A percentile compares a stretch with the other conserved stretches of the same genome.
Conservation (phyloP, 1,284 basidiomycete genomes). For the Puccinia sorghi region DNA sequence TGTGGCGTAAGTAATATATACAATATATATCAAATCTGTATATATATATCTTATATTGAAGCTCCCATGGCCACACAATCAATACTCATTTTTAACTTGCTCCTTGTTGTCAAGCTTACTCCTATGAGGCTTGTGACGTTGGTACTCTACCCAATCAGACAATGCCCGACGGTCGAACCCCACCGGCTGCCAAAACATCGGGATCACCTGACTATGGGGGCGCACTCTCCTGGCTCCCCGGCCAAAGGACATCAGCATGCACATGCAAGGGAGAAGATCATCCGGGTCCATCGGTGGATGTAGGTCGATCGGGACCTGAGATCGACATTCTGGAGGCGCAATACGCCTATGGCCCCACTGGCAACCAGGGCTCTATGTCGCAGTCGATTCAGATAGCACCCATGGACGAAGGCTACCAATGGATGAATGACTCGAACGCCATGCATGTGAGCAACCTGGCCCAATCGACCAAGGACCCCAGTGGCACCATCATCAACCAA, state of each 20-base stretch:
- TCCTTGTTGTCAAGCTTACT: conserved; percentile 61
- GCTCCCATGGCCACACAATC: too few relatives aligned
- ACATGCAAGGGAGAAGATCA: conserved; percentile 60
- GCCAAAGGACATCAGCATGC: conserved; percentile 60
- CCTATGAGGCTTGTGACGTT: conserved; percentile 72
- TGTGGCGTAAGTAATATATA: conserved; percentile 66
- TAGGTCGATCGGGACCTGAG: conserved; percentile 61
- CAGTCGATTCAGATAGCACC: conserved; percentile 63
- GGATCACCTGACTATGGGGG: conserved; percentile 53
- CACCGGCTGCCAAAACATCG: conserved; percentile 52
- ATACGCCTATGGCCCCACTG: conserved; percentile 54
- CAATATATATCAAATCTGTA: conserved; percentile 64
- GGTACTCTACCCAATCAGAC: conserved; percentile 59
- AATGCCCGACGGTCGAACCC: conserved; percentile 54
- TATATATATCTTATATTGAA: too few relatives aligned
- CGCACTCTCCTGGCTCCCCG: conserved; percentile 57
- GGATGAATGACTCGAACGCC: conserved; percentile 61
- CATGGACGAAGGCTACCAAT: conserved; percentile 62
- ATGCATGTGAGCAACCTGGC: conserved; percentile 62
- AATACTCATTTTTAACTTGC: background rate
- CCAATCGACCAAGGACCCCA: conserved; percentile 57
- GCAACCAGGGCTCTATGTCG: conserved; percentile 56
- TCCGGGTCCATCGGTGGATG: conserved; percentile 58
- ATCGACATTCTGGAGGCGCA: conserved; percentile 64
- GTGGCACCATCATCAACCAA: conserved; percentile 60